Evolutionary conservation across 2,329 filamentous ascomycete genomes (phyloP).

Genomic region (Aspergillus awamori): DNA sequence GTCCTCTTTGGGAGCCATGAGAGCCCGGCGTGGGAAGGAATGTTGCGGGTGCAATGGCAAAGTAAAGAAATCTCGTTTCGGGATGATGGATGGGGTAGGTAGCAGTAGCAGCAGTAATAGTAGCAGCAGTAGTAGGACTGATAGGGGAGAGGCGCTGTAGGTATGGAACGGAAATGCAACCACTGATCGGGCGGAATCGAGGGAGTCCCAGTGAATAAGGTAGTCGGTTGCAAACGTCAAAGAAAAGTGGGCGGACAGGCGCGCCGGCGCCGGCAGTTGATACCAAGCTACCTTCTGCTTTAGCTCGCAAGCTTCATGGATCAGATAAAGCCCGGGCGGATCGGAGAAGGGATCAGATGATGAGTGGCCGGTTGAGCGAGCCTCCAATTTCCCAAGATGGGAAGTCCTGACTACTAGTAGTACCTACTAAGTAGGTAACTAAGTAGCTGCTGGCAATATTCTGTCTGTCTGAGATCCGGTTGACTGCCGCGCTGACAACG

Average conservation of each 20-base stretch:
- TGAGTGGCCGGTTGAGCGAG: too few species aligned
- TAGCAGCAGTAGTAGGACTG: too few species aligned
- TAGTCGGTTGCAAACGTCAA: conserved; percentile 18
- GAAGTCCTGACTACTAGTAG: too few species aligned
- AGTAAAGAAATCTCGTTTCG: neutral
- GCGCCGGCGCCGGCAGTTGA: conserved; percentile 23
- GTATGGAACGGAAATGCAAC: neutral
- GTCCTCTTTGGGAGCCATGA: conserved; percentile 46
- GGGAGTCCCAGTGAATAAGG: conserved; percentile 8
- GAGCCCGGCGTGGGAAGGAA: conserved; percentile 36
- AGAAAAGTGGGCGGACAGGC: conserved; percentile 19
- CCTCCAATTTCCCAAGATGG: too few species aligned
- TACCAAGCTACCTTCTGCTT: conserved; percentile 17
- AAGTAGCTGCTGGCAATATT: too few species aligned
- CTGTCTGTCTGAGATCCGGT: too few species aligned
- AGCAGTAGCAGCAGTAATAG: too few species aligned
- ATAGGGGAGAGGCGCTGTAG: neutral
- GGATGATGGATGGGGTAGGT: neutral
- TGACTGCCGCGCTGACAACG: too few species aligned
- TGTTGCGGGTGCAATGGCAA: conserved; percentile 26
- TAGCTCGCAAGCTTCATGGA: neutral
- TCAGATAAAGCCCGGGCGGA: conserved; percentile 1
- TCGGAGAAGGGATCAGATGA: conserved; percentile 1
- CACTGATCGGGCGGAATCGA: conserved; percentile 7
- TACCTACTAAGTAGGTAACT: too few species aligned